Base-by-base conservation (phyloP, 495 filamentous ascomycete genomes). In the Neurospora tetrasperma region DNA sequence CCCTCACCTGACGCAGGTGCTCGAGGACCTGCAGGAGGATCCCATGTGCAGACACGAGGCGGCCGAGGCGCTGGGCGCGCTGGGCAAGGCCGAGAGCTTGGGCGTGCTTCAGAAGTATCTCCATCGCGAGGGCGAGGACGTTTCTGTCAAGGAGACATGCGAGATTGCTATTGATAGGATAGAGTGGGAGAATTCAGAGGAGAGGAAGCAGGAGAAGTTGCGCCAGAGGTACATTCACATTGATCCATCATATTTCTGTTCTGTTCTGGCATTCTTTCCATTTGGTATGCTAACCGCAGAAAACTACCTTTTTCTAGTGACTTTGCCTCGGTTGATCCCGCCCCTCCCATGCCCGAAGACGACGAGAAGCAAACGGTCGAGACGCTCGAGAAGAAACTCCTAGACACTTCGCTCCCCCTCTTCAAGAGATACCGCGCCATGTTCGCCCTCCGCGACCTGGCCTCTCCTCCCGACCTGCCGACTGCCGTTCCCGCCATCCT, bases 11-110 rank as follows among this genome's bases (percentile, higher is more conserved):
- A 88, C 90, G 70, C 80, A 86, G 18, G 91, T 97, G n/a, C 84
- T 99, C 72, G 87, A 91, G 76, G 89, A 98, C 79, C 80, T 86
- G 69, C 75, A 87, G 27, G 93, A 98, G 82, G 95, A 97, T 85
- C 81, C 90, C 54, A 99, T 99, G 94, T 96, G 93, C 79, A 88
- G 96, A 76, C 96, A 99, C 76, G 96, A 99, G 84, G 95, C 96
- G 6, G 96, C 94, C 3, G 96, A 99, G 86, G 96, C 95, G 23
- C 85, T 99, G 31, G 96, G 94, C 5, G 96, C 96, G 35, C 85
- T 99, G 69, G 93, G 92, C 1, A 89, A 96, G 72, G 80, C 81
- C 12, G 85, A 83, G 4, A 94, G 92, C 74, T 79, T 98, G 79
- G 88, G 87, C 1, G 79, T 97, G 14, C 81, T 99, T 71, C 89